Base-by-base conservation (phyloP, 805 yeast genomes). In the Metschnikowia rubicola region DNA sequence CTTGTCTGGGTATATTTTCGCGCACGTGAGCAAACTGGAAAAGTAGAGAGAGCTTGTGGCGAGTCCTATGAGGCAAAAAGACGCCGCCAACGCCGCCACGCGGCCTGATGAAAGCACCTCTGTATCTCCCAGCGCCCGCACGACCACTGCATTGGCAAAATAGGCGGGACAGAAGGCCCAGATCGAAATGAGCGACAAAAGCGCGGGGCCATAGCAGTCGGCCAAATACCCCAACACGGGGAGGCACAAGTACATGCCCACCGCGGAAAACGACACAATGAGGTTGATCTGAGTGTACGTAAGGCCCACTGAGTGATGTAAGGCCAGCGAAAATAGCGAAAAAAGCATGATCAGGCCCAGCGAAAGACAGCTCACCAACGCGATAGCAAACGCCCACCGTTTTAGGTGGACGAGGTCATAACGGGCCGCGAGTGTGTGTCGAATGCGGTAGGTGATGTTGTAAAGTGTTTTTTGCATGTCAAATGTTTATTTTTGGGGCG, bases 321-420 rank as follows among this genome's bases (percentile, higher is more conserved):
- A 79, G 12, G 83, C 78, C 15, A 85, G 78, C 6, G 96, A 79
- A 65, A 84, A 91, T 35, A 92, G 69, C 8, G 97, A 84, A 62
- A 90, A 88, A 17, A 91, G 74, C 49, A 88, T 74, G 43, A 92
- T 86, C 4, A 95, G 86, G 0, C 96, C 97, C 21, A 89, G 83
- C 39, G 84, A 76, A 2, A 89, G 70, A 65, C 96, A 86, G 43
- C 88, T 75, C 12, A 76, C 33, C 35, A 86, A 63, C 2, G 91
- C 77, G 30, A 81, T 70, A 9, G 63, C 46, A 56, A 86, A 86
- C 12, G 92, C 82, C 17, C 72, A 51, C 19, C 61, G 60, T 49
- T 78, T 74, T 12, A 84, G 67, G 36, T 64, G 65, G 9, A 60
- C 58, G 9, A 67, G 64, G 6, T 80, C 69, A 50, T 79, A 66